These are phyloP conservation scores for Acrasis kona DNA, from an alignment of 78 protist genomes.

Conservation along the genomic window DNA sequence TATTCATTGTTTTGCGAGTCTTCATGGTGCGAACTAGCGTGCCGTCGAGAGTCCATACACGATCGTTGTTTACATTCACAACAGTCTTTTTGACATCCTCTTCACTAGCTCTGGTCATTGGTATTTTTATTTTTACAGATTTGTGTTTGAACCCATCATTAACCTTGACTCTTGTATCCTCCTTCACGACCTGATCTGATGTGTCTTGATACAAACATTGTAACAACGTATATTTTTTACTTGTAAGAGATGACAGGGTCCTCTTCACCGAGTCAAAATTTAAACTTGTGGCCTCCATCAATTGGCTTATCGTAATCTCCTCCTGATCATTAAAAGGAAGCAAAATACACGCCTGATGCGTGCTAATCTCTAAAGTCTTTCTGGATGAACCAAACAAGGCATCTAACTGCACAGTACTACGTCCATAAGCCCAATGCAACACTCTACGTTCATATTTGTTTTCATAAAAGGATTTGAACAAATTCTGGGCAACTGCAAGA, in stretches of 20 bases:
- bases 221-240: no score
- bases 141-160: neutral
- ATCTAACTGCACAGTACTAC: neutral
- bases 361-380: neutral
- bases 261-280: neutral
- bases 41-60: constrained; percentile 6
- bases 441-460: neutral
- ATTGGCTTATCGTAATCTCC: neutral
- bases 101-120: neutral
- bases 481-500: neutral
- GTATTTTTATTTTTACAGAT: neutral
- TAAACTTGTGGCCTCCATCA: neutral
- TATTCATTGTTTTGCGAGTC: constrained; percentile 17
- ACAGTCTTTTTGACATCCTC: neutral
- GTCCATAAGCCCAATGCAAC: neutral
- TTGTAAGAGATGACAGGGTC: no score
- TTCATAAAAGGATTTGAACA: neutral
- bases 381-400: neutral
- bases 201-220: no score
- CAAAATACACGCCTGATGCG: neutral
- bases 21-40: constrained; percentile 48
- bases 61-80: neutral
- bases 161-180: no score
- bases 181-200: no score
- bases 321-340: neutral